Percentiles rank a stretch among this genome's conserved stretches.
Evolutionary conservation across 2,329 filamentous ascomycete genomes (phyloP).

Genomic region (Cladosporium colombiae): DNA sequence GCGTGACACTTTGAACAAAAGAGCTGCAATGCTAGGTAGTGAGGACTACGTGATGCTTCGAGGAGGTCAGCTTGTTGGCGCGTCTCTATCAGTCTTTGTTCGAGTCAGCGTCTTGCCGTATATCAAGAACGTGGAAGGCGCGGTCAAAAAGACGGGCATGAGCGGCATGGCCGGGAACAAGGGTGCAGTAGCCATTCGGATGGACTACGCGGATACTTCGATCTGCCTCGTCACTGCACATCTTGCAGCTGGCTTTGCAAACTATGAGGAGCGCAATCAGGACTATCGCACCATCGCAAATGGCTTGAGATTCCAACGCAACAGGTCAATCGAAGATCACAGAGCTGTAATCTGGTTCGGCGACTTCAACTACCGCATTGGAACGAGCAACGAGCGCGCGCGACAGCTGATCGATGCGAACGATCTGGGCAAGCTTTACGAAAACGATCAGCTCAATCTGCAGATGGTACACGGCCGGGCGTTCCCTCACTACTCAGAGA

Average conservation of each 20-base stretch:
- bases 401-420: constrained; percentile 70
- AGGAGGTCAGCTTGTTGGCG: constrained; percentile 91
- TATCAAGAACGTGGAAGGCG: constrained; percentile 96
- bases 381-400: constrained; percentile 75
- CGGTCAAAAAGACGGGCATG: constrained; percentile 91
- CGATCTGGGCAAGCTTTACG: constrained; percentile 78
- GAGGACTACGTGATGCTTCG: constrained; percentile 86
- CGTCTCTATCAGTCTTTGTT: constrained; percentile 89
- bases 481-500: constrained; percentile 91
- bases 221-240: constrained; percentile 97
- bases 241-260: constrained; percentile 91
- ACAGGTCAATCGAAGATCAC: constrained; percentile 88
- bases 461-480: constrained; percentile 93
- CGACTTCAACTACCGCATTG: constrained; percentile 98
- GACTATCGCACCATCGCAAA: constrained; percentile 89
- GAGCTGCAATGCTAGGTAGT: constrained; percentile 63
- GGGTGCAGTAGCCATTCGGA: constrained; percentile 91
- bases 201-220: constrained; percentile 90
- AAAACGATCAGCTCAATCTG: constrained; percentile 92
- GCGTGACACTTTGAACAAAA: constrained; percentile 71
- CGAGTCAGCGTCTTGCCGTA: constrained; percentile 72
- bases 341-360: constrained; percentile 91
- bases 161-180: constrained; percentile 98
- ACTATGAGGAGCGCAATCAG: constrained; percentile 92
- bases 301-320: constrained; percentile 86